Evolutionary conservation across 305 asterid species (phyloP).

Genomic region (Plantago rigida): DNA sequence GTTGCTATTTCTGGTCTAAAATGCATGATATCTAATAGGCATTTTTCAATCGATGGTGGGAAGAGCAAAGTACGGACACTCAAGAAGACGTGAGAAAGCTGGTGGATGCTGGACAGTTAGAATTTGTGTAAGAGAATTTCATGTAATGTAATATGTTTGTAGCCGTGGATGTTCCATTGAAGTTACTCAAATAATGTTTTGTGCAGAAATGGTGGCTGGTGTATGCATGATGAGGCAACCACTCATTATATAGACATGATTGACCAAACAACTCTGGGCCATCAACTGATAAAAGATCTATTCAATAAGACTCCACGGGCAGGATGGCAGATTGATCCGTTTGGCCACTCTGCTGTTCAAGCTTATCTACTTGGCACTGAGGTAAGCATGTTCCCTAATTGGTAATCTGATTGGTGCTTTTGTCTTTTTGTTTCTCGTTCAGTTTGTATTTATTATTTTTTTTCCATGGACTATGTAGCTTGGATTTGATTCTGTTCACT

Average conservation of each 20-base stretch:
- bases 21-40: constrained; percentile 38
- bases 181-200: constrained; percentile 11
- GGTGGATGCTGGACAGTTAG: constrained; percentile 62
- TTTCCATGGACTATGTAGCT: constrained; percentile 32
- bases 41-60: constrained; percentile 80
- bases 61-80: constrained; percentile 45
- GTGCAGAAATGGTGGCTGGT: constrained; percentile 82
- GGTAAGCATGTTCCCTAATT: constrained; percentile 30
- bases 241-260: constrained; percentile 77
- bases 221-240: constrained; percentile 89
- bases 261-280: constrained; percentile 86
- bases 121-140: constrained; percentile 59
- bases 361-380: constrained; percentile 68
- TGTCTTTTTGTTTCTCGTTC: not conserved
- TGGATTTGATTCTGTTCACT: constrained; percentile 76
- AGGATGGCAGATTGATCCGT: constrained; percentile 95
- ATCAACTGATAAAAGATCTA: constrained; percentile 50
- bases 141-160: not conserved
- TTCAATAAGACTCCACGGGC: constrained; percentile 77
- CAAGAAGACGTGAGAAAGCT: constrained; percentile 47
- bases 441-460: constrained; percentile 1
- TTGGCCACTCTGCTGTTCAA: constrained; percentile 90
- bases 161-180: not conserved
- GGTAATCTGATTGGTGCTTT: not conserved
- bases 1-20: constrained; percentile 12